Evolutionary conservation across 129 eudicot genomes (phyloP).

Genomic region (Flaveria ramosissima): DNA sequence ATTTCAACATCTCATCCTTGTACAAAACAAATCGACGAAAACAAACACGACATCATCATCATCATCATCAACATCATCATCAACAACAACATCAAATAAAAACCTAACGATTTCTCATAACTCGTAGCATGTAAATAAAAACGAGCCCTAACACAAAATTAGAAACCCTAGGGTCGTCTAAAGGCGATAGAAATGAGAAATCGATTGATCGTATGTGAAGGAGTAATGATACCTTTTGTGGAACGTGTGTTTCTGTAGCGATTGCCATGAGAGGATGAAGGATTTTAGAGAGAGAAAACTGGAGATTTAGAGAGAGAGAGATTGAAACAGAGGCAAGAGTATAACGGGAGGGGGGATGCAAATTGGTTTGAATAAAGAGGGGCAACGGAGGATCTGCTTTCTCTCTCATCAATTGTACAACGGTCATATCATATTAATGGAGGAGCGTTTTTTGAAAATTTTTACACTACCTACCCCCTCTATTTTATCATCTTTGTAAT

Average conservation of each 20-base stretch:
- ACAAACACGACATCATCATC: background rate
- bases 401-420: constrained; percentile 35
- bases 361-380: constrained; percentile 30
- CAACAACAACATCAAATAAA: background rate
- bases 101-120: background rate
- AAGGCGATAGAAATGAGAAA: background rate
- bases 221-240: constrained; percentile 45
- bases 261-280: constrained; percentile 49
- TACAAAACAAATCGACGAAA: background rate
- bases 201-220: background rate
- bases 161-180: background rate
- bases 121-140: background rate
- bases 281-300: constrained; percentile 29
- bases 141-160: constrained; percentile 8
- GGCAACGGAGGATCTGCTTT: constrained; percentile 24
- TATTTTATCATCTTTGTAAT: background rate
- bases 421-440: constrained; percentile 33
- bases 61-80: too few relatives aligned
- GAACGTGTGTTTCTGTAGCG: constrained; percentile 46
- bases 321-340: constrained; percentile 28
- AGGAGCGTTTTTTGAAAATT: constrained; percentile 39
- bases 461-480: background rate
- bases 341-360: background rate
- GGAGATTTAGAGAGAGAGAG: constrained; percentile 31
- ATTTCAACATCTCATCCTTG: background rate